These are phyloP conservation scores for Chamaenerion angustifolium DNA, from an alignment of 345 rosid species.

Conservation along the genomic window DNA sequence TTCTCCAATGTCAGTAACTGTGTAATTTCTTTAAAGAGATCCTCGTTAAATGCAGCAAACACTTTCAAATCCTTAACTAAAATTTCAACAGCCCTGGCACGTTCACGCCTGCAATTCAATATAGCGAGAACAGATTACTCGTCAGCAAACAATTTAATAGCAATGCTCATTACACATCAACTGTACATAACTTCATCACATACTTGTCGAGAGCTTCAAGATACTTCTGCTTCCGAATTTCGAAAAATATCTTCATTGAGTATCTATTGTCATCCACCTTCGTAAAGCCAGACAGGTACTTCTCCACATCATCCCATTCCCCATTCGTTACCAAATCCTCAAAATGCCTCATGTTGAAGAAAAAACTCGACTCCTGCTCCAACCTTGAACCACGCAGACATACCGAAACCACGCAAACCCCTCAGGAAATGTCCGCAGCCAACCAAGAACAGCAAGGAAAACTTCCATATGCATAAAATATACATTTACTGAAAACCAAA, in stretches of 20 bases:
- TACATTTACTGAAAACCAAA: neutral
- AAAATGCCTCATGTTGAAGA: slow-evolving; percentile 68
- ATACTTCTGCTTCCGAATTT: slow-evolving; percentile 84
- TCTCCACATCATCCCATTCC: slow-evolving; percentile 86
- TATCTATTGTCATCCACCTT: slow-evolving; percentile 71
- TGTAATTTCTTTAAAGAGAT: slow-evolving; percentile 76
- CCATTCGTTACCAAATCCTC: slow-evolving; percentile 86
- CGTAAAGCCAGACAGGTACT: slow-evolving; percentile 70
- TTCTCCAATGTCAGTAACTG: slow-evolving; percentile 67
- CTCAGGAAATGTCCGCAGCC: neutral
- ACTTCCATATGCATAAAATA: neutral
- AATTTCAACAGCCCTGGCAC: slow-evolving; percentile 66
- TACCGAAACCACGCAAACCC: slow-evolving; percentile 3
- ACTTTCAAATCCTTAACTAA: slow-evolving; percentile 82
- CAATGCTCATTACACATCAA: neutral
- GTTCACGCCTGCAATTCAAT: slow-evolving; percentile 47
- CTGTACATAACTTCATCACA: slow-evolving; percentile 4
- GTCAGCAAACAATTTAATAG: neutral
- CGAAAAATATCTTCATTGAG: slow-evolving; percentile 89
- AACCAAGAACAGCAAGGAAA: neutral
- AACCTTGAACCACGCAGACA: slow-evolving; percentile 22
- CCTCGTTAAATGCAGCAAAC: slow-evolving; percentile 68
- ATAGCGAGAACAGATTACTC: neutral
- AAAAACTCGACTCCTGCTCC: slow-evolving; percentile 87
- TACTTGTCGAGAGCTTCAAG: slow-evolving; percentile 87